Evolutionary conservation across 2,329 filamentous ascomycete species (phyloP).

Genomic region (Pseudogymnoascus verrucosus): DNA sequence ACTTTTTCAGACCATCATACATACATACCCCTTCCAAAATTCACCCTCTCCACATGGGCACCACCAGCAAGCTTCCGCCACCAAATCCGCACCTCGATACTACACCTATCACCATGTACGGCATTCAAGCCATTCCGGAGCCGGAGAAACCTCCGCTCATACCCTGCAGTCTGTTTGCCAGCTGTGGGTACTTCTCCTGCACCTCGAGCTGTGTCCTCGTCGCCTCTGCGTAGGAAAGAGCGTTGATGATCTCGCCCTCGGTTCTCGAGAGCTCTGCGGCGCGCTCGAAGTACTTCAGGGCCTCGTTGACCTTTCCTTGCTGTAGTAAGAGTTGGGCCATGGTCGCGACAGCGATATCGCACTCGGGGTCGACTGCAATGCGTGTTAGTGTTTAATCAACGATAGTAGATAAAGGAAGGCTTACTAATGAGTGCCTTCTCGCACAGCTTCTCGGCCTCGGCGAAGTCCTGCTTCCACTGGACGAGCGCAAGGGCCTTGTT

Average conservation of each 20-base stretch:
- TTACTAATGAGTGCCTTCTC: constrained; percentile 94
- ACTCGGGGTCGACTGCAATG: constrained; percentile 81
- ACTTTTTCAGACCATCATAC: constrained; percentile 7
- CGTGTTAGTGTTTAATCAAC: constrained; percentile 10
- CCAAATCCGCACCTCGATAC: neutral
- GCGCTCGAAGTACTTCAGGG: constrained; percentile 93
- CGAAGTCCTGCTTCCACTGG: constrained; percentile 97
- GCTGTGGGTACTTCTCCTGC: constrained; percentile 75
- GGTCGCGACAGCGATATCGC: constrained; percentile 95
- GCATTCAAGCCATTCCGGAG: constrained; percentile 21
- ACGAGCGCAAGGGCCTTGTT: constrained; percentile 97
- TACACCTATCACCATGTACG: neutral
- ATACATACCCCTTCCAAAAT: neutral
- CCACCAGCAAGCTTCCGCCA: neutral
- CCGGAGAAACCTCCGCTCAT: constrained; percentile 38
- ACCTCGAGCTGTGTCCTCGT: constrained; percentile 93
- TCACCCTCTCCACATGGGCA: constrained; percentile 7
- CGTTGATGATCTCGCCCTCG: constrained; percentile 92
- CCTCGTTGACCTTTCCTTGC: constrained; percentile 93
- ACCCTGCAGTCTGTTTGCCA: constrained; percentile 62
- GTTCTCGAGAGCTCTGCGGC: constrained; percentile 91
- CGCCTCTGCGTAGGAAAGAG: constrained; percentile 92
- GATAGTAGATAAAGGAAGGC: constrained; percentile 30
- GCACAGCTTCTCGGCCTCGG: constrained; percentile 90
- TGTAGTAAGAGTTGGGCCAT: constrained; percentile 97